Evolutionary conservation across 176 grass and related monocot species (phyloP).

Genomic region (Bonia amplexicaulis): DNA sequence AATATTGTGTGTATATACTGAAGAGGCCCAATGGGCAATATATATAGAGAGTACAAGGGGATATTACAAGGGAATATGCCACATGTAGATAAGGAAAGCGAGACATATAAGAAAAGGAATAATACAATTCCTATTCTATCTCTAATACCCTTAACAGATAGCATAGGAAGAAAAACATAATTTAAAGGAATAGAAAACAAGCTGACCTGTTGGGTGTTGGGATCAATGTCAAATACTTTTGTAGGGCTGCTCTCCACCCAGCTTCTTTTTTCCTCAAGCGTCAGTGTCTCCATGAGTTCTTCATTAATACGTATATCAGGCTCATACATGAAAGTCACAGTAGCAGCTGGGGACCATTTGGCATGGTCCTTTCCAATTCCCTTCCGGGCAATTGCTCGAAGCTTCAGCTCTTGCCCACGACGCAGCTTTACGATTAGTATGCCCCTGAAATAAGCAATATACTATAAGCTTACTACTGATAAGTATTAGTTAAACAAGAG

Average conservation of each 20-base stretch:
- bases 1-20: no score
- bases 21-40: no score
- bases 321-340: conserved; percentile 97
- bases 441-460: conserved; percentile 46
- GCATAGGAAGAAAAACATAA: not conserved
- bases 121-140: no score
- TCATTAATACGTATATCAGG: conserved; percentile 85
- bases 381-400: conserved; percentile 95
- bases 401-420: conserved; percentile 80
- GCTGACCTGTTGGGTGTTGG: conserved; percentile 67
- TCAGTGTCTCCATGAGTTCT: conserved; percentile 81
- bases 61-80: no score
- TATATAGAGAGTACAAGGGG: no score
- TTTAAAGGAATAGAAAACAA: conserved; percentile 15
- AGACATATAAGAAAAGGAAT: no score
- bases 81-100: no score
- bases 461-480: not conserved
- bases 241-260: conserved; percentile 95
- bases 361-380: conserved; percentile 97
- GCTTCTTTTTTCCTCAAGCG: conserved; percentile 64
- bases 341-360: conserved; percentile 91
- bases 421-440: conserved; percentile 94
- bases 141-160: no score
- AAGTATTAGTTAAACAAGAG: not conserved
- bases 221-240: conserved; percentile 73